Evolutionary conservation across 1,284 basidiomycete species (phyloP).

Genomic region (Ustilago sp.): DNA sequence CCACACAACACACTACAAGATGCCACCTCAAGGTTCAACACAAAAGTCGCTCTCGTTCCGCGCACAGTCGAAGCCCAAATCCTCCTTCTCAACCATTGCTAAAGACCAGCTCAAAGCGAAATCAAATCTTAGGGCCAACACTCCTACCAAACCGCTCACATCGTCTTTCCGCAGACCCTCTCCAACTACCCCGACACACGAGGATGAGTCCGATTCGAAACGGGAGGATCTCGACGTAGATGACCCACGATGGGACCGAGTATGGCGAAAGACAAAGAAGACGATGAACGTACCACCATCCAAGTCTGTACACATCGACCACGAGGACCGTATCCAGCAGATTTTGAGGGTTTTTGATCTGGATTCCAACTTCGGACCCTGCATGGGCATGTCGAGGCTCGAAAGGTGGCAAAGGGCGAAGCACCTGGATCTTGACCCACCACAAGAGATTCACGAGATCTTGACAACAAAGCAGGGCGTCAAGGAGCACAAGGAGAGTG

Average conservation of each 20-base stretch:
- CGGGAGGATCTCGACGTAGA: slow-evolving; percentile 48
- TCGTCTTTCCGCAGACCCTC: slow-evolving; percentile 18
- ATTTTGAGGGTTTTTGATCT: slow-evolving; percentile 67
- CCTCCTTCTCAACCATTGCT: slow-evolving; percentile 32
- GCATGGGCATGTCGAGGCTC: slow-evolving; percentile 82
- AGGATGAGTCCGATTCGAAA: slow-evolving; percentile 27
- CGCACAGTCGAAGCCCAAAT: slow-evolving; percentile 50
- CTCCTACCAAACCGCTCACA: slow-evolving; percentile 20
- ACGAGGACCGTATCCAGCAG: slow-evolving; percentile 62
- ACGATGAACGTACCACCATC: slow-evolving; percentile 39
- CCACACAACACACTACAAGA: not conserved
- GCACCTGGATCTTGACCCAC: slow-evolving; percentile 83
- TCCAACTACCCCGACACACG: slow-evolving; percentile 5
- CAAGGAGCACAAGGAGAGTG: slow-evolving; percentile 38
- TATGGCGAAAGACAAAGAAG: slow-evolving; percentile 58
- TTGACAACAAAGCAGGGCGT: slow-evolving; percentile 61
- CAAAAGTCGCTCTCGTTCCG: slow-evolving; percentile 38
- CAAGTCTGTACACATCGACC: slow-evolving; percentile 58
- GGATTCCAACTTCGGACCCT: slow-evolving; percentile 78
- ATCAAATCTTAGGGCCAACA: slow-evolving; percentile 21
- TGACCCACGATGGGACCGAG: slow-evolving; percentile 49
- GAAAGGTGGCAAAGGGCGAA: slow-evolving; percentile 89
- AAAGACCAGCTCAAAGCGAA: slow-evolving; percentile 39
- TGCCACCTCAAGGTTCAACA: slow-evolving; percentile 39
- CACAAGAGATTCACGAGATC: slow-evolving; percentile 76